Conservation (phyloP, 2,329 filamentous ascomycete species). For the Penicillium sp. region DNA sequence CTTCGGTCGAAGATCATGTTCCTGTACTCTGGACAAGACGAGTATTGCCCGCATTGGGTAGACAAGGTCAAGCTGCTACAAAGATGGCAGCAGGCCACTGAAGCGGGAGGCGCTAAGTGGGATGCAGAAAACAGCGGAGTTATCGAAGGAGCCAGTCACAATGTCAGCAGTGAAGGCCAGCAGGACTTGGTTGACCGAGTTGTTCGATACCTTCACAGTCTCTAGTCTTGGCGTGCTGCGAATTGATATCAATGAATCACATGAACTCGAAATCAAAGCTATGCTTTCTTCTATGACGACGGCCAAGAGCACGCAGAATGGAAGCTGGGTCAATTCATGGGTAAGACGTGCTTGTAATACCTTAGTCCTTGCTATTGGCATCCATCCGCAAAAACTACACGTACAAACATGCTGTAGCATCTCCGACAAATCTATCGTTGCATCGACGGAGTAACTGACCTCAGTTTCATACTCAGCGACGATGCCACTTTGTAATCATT, state of each 20-base stretch:
- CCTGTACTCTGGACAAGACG: constrained; percentile 50
- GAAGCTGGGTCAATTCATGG: neutral
- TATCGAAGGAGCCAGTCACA: constrained; percentile 53
- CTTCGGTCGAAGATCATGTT: constrained; percentile 45
- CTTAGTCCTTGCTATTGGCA: neutral
- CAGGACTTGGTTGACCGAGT: constrained; percentile 41
- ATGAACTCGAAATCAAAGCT: neutral
- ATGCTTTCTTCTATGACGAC: neutral
- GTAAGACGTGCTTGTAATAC: neutral
- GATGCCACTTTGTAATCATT: neutral
- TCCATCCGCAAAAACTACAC: neutral
- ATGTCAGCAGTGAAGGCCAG: constrained; percentile 52
- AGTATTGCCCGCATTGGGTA: constrained; percentile 46
- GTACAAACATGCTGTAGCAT: neutral
- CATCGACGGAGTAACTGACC: neutral
- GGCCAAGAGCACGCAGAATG: neutral
- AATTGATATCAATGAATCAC: neutral
- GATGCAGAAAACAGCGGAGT: constrained; percentile 52
- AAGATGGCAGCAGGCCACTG: constrained; percentile 46
- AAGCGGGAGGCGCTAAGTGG: constrained; percentile 46
- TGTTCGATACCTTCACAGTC: constrained; percentile 33
- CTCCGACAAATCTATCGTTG: neutral
- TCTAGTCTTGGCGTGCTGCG: constrained; percentile 16
- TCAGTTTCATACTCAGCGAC: neutral
- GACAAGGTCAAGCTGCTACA: constrained; percentile 48